Evolutionary conservation across 495 filamentous ascomycete genomes (phyloP).

Genomic region (Extremus antarcticus): DNA sequence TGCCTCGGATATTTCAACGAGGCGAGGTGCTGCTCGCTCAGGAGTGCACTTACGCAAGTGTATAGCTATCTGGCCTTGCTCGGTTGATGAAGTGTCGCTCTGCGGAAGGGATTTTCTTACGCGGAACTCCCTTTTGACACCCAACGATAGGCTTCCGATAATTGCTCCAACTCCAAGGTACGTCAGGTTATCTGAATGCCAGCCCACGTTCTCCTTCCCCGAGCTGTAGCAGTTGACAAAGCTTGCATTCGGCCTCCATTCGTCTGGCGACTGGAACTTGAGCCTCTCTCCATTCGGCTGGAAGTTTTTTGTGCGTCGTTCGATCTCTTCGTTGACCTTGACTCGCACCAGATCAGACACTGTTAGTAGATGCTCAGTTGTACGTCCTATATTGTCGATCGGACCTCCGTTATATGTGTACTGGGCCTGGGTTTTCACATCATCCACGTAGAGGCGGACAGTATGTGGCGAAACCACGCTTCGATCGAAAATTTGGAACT

Average conservation of each 20-base stretch:
- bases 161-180: constrained; percentile 81
- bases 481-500: constrained; percentile 78
- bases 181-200: constrained; percentile 83
- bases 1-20: too few species aligned
- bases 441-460: constrained; percentile 68
- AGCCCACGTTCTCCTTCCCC: constrained; percentile 69
- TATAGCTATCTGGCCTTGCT: constrained; percentile 76
- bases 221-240: constrained; percentile 91
- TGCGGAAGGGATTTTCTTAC: constrained; percentile 60
- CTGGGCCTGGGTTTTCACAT: constrained; percentile 51
- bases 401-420: constrained; percentile 75
- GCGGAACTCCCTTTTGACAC: constrained; percentile 83
- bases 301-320: constrained; percentile 47
- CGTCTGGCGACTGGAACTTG: constrained; percentile 57
- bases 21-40: too few species aligned
- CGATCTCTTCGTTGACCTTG: constrained; percentile 64
- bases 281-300: constrained; percentile 61
- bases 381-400: constrained; percentile 59
- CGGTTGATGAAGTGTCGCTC: constrained; percentile 41
- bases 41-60: too few species aligned
- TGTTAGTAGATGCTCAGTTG: constrained; percentile 57
- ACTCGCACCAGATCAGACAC: constrained; percentile 56
- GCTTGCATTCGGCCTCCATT: constrained; percentile 78
- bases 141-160: constrained; percentile 83
- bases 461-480: constrained; percentile 75